Base-by-base conservation (phyloP, 371 early-diverging fungal genomes). In the Rhizomucor miehei region DNA sequence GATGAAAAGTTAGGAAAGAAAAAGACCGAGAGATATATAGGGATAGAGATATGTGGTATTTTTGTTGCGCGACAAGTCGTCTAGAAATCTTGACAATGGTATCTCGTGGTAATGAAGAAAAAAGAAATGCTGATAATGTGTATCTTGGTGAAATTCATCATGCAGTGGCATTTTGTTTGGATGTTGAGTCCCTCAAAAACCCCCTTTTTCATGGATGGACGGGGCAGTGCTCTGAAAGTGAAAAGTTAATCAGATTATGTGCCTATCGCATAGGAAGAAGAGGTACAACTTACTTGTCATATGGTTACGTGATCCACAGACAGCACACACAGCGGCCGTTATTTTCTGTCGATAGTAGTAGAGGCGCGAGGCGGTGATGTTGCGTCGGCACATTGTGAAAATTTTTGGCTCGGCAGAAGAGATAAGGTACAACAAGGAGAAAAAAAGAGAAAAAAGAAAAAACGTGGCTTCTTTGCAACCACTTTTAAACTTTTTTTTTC, bases 221-320 rank as follows among this genome's bases (percentile, higher is more conserved):
- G 24, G 67, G 72, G 52, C 68, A 67, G 47, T 71, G 66, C 49
- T 63, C 72, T 67, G 40, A 8, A 25, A 17, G 6, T 20, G 47
- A 41, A 41, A 41, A n/a, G n/a, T 41, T 12, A 48, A 20, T 24
- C 16, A 48, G 37, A 14, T 35, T 23, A 9, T 19, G 37, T 29
- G 29, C 29, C 8, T 29, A 29, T 29, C 29, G 29, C 29, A 3
- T 23, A 48, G 21, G 13, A 50, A 20, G 38, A 43, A 40, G 16
- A 44, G 25, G 38, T 19, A 21, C 10, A 14, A 63, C 66, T 58
- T 62, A 71, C 71, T 71, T 52, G 71, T 71, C 66, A 66, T 71
- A 57, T 71, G 71, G 47, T 54, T 48, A 6, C 35, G 40, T 24
- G 71, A 71, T 21, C 71, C 71, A 58, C 71, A 71, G 13, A 66